These are phyloP conservation scores for Hericium erinaceus DNA, from an alignment of 768 basidiomycete genomes.

Conservation along the genomic window DNA sequence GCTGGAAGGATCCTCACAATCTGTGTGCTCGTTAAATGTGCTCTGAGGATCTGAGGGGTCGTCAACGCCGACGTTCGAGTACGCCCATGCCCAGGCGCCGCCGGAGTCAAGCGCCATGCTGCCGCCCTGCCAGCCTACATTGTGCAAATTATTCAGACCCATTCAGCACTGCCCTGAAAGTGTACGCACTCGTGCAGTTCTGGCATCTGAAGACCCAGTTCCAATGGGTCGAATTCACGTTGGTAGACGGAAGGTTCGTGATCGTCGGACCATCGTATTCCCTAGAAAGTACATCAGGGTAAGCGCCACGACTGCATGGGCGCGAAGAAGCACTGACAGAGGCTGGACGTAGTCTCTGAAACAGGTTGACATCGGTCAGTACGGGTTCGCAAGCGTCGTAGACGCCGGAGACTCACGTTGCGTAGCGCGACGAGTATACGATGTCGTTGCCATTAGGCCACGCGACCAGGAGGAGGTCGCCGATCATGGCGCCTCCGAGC, in stretches of 20 bases:
- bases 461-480: slow-evolving; percentile 47
- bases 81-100: slow-evolving; percentile 45
- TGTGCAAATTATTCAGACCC: not conserved
- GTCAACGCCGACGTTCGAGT: slow-evolving; percentile 34
- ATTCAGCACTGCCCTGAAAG: not conserved
- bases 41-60: slow-evolving; percentile 41
- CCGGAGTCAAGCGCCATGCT: slow-evolving; percentile 25
- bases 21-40: slow-evolving; percentile 47
- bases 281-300: slow-evolving; percentile 16
- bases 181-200: slow-evolving; percentile 46
- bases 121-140: slow-evolving; percentile 32
- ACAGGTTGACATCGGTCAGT: not conserved
- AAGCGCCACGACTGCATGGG: not conserved
- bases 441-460: slow-evolving; percentile 49
- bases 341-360: slow-evolving; percentile 43
- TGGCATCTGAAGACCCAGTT: slow-evolving; percentile 63
- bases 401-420: slow-evolving; percentile 34
- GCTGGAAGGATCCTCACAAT: slow-evolving; percentile 31
- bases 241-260: slow-evolving; percentile 40
- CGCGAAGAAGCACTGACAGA: slow-evolving; percentile 23
- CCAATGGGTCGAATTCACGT: slow-evolving; percentile 53
- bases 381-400: not conserved
- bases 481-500: slow-evolving; percentile 45
- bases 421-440: slow-evolving; percentile 42
- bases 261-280: slow-evolving; percentile 41